These are phyloP conservation scores for Whalleya microplaca DNA, from an alignment of 2,329 filamentous ascomycete species.

Conservation along the genomic window DNA sequence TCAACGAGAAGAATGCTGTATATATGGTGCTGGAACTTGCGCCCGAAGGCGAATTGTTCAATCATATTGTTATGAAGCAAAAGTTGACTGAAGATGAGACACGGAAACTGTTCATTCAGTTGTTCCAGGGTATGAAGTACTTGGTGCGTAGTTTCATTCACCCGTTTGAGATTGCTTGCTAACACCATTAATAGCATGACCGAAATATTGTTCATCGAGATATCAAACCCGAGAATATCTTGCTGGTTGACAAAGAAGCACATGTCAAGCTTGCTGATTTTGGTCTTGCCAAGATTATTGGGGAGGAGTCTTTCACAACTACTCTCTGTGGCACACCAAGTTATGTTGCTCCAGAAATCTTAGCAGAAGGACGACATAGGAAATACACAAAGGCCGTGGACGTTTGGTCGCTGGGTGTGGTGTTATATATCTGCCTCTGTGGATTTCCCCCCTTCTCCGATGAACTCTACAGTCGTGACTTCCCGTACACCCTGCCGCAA, in stretches of 20 bases:
- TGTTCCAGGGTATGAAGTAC: conserved; percentile 95
- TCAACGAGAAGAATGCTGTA: conserved; percentile 87
- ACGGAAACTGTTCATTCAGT: conserved; percentile 83
- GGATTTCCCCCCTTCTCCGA: conserved; percentile 98
- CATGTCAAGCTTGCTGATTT: conserved; percentile 95
- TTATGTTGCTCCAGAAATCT: conserved; percentile 94
- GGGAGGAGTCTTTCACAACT: conserved; percentile 96
- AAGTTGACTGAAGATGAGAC: conserved; percentile 85
- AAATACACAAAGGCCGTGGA: conserved; percentile 96
- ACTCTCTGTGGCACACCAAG: conserved; percentile 96
- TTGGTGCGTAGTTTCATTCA: conserved; percentile 62
- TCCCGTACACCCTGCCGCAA: conserved; percentile 83
- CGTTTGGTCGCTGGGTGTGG: conserved; percentile 96
- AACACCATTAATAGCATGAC: conserved; percentile 69
- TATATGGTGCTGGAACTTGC: conserved; percentile 92
- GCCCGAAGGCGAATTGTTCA: conserved; percentile 92
- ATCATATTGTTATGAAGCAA: conserved; percentile 87
- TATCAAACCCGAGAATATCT: conserved; percentile 96
- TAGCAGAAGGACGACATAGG: conserved; percentile 78
- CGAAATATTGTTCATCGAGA: conserved; percentile 97
- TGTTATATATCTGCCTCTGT: conserved; percentile 95
- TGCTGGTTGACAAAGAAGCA: conserved; percentile 82
- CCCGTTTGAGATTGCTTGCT: conserved; percentile 29
- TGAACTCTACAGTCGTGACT: conserved; percentile 79
- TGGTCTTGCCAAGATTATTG: conserved; percentile 96